Base-by-base conservation (phyloP, 2,329 filamentous ascomycete genomes). In the Apiospora koreana region DNA sequence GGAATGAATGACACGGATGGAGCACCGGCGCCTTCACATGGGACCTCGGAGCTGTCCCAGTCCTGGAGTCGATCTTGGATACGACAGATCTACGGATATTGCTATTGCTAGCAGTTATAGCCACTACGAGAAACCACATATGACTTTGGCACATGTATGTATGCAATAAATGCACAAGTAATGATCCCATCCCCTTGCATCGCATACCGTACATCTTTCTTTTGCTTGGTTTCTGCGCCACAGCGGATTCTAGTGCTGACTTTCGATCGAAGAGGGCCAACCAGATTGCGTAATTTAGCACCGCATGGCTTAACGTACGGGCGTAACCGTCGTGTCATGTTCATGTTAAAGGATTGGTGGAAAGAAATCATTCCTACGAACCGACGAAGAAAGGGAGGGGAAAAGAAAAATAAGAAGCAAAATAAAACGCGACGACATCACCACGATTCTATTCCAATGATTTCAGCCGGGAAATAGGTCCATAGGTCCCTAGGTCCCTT, bases 21-120 rank as follows among this genome's bases (percentile, higher is more conserved):
- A 58, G 28, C 50, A 10, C 54, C 54, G 31, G 54, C 12, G 54
- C 31, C 18, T 62, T 62, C 54, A 62, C 21, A 62, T 62, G 54
- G 54, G 12, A 62, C 54, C 54, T 62, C 54, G 54, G 31, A 62
- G 18, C 31, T 28, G n/a, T 8, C 14, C 45, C 21, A 54, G 54
- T 38, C 54, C 54, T 62, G 54, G 54, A n/a, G 54, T n/a, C 54
- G 54, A 62, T 62, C 54, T 62, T 38, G 54, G 48, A 3, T 62
- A 62, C 31, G 21, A 62, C 54, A 62, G 54, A 62, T 62, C 54
- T 21, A 43, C 14, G 12, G 4, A 12, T 18, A 18, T 18, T 41
- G 14, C 10, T 43, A 43, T 3, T 35, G 35, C 35, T 35, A 35
- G 41, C 14, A 43, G 41, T 16, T 18, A 16, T 43, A 16, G 1